Conservation (phyloP, 2,329 filamentous ascomycete genomes). For the Kalaharituber pfeilii region DNA sequence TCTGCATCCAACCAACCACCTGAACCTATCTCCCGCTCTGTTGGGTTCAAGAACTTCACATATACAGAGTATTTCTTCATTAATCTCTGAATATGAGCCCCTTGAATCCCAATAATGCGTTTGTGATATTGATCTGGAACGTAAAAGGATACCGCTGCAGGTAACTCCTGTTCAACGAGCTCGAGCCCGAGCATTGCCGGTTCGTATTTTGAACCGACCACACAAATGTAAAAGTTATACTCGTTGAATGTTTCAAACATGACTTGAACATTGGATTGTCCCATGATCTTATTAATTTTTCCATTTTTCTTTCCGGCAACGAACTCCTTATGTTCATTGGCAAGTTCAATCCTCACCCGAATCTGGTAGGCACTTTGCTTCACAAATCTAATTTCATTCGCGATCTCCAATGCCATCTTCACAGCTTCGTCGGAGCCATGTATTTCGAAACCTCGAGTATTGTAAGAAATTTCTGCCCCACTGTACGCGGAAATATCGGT, state of each 20-base stretch:
- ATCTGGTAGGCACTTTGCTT: slow-evolving; percentile 79
- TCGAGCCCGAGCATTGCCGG: slow-evolving; percentile 83
- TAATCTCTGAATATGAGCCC: slow-evolving; percentile 96
- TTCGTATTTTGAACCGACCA: slow-evolving; percentile 80
- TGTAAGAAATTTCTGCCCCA: slow-evolving; percentile 78
- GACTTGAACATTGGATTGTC: slow-evolving; percentile 93
- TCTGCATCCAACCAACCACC: slow-evolving; percentile 77
- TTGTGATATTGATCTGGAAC: slow-evolving; percentile 99
- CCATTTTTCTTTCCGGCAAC: slow-evolving; percentile 99
- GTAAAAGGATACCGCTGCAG: slow-evolving; percentile 95
- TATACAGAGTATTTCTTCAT: slow-evolving; percentile 99
- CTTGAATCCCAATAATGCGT: slow-evolving; percentile 95
- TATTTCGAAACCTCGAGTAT: slow-evolving; percentile 83
- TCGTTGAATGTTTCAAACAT: slow-evolving; percentile 99
- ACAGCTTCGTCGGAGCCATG: slow-evolving; percentile 93
- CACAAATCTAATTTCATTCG: slow-evolving; percentile 80
- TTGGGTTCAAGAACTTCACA: slow-evolving; percentile 97
- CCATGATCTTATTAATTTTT: slow-evolving; percentile 99
- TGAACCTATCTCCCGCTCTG: slow-evolving; percentile 55
- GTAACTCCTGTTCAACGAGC: slow-evolving; percentile 97
- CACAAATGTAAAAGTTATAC: slow-evolving; percentile 99
- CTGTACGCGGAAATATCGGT: slow-evolving; percentile 93
- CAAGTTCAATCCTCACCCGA: slow-evolving; percentile 93
- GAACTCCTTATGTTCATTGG: slow-evolving; percentile 98
- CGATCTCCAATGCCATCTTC: slow-evolving; percentile 84